Percentiles rank a stretch among this genome's conserved stretches.
Evolutionary conservation across 2,329 filamentous ascomycete species (phyloP).

Genomic region (Fusarium nisikadoi): DNA sequence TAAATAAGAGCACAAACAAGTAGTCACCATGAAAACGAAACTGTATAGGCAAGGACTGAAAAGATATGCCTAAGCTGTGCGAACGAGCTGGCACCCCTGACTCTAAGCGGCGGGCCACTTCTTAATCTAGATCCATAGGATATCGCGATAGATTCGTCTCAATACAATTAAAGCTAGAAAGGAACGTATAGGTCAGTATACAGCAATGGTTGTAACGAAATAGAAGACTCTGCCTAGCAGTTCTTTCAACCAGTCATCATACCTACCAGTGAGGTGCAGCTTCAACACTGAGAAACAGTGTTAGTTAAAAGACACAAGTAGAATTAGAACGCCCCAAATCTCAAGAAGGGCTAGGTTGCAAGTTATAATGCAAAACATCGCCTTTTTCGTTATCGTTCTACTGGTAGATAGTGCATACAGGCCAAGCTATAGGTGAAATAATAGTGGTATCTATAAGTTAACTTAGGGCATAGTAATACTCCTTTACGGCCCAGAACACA

Average conservation of each 20-base stretch:
- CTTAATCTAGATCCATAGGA: background rate
- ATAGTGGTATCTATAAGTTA: background rate
- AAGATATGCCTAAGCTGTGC: background rate
- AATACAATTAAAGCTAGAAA: background rate
- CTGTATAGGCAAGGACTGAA: background rate
- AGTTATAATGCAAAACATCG: too few relatives aligned
- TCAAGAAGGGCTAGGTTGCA: too few relatives aligned
- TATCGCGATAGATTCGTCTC: background rate
- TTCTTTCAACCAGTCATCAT: background rate
- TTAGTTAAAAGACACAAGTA: background rate
- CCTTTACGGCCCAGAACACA: background rate
- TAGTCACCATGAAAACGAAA: background rate
- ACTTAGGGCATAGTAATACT: background rate
- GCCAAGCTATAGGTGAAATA: background rate
- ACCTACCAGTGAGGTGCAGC: background rate
- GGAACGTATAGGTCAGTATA: background rate
- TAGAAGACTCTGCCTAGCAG: background rate
- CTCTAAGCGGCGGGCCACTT: background rate
- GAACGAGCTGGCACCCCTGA: background rate
- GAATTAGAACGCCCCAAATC: background rate
- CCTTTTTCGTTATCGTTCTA: background rate
- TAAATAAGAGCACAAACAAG: background rate
- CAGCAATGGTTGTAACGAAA: background rate
- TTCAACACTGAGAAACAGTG: background rate
- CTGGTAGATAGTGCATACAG: background rate